A percentile compares a stretch with the other conserved stretches of the same genome.
Evolutionary conservation across 306 rosid genomes (phyloP).

Genomic region (Inga laurina): DNA sequence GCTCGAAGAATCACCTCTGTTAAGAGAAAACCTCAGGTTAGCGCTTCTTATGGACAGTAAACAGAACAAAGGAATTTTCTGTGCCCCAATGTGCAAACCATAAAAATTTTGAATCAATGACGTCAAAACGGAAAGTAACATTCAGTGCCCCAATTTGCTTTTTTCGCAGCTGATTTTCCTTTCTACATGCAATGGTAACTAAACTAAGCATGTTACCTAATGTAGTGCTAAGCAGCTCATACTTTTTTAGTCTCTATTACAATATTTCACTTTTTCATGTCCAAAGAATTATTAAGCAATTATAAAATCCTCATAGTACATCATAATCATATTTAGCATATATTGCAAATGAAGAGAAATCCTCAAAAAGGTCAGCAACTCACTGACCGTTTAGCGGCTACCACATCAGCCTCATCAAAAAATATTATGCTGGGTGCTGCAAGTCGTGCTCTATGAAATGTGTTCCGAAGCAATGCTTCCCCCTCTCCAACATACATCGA

Average conservation of each 20-base stretch:
- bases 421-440: slow-evolving; percentile 89
- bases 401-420: slow-evolving; percentile 92
- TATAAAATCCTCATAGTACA: background rate
- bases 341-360: slow-evolving; percentile 8
- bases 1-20: slow-evolving; percentile 85
- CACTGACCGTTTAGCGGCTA: slow-evolving; percentile 87
- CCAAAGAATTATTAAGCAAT: slow-evolving; percentile 11
- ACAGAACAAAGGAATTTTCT: background rate
- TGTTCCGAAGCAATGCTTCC: slow-evolving; percentile 80
- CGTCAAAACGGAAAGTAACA: background rate
- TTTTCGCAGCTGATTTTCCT: background rate
- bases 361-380: slow-evolving; percentile 9
- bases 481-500: slow-evolving; percentile 98
- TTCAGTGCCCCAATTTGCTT: background rate
- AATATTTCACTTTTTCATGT: background rate
- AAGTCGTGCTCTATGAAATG: slow-evolving; percentile 86
- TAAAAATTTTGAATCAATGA: background rate
- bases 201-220: background rate
- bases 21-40: slow-evolving; percentile 20
- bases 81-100: background rate
- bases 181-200: background rate
- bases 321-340: background rate
- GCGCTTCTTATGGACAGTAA: slow-evolving; percentile 5
- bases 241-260: background rate
- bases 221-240: background rate